phyloP scores from a whole-genome alignment of 2,329 filamentous ascomycete genomes.

The Botryotinia narcissicola region DNA sequence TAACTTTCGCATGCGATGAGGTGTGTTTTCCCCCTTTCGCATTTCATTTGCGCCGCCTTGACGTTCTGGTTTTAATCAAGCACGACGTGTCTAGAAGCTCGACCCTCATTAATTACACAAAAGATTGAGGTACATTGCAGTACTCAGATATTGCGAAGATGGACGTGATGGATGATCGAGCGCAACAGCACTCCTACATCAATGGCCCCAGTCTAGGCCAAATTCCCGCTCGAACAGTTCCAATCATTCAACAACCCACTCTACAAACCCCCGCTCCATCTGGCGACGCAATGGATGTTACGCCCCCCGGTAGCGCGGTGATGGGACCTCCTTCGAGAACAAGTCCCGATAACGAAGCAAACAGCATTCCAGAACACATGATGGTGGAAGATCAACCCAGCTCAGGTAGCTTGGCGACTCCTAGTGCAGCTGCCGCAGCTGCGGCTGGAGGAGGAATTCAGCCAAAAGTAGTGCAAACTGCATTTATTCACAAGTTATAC shows the following conservation, averaged over 20 bases:
- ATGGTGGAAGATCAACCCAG: constrained; percentile 40
- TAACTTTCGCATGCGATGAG: constrained; percentile 16
- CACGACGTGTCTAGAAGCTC: neutral
- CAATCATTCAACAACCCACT: constrained; percentile 55
- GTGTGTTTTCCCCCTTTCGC: constrained; percentile 16
- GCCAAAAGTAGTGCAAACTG: constrained; percentile 96
- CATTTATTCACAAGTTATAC: constrained; percentile 98
- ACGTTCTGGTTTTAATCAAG: neutral
- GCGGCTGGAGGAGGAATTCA: constrained; percentile 78
- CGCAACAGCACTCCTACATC: constrained; percentile 34
- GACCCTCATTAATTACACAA: constrained; percentile 6
- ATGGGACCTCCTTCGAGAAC: constrained; percentile 37
- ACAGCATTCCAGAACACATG: constrained; percentile 37
- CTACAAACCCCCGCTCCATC: constrained; percentile 59
- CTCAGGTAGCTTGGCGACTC: constrained; percentile 34
- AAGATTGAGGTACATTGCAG: constrained; percentile 10
- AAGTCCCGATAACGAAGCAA: constrained; percentile 38
- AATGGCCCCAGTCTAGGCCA: constrained; percentile 31
- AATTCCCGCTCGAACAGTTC: constrained; percentile 45
- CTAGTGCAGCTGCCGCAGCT: constrained; percentile 44
- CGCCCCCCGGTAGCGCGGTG: constrained; percentile 48
- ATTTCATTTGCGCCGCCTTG: neutral
- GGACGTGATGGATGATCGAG: constrained; percentile 35
- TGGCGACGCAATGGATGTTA: constrained; percentile 61
- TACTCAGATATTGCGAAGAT: constrained; percentile 36